phyloP scores from a whole-genome alignment of 768 basidiomycete species.

The Kwoniella mangroviensis region DNA sequence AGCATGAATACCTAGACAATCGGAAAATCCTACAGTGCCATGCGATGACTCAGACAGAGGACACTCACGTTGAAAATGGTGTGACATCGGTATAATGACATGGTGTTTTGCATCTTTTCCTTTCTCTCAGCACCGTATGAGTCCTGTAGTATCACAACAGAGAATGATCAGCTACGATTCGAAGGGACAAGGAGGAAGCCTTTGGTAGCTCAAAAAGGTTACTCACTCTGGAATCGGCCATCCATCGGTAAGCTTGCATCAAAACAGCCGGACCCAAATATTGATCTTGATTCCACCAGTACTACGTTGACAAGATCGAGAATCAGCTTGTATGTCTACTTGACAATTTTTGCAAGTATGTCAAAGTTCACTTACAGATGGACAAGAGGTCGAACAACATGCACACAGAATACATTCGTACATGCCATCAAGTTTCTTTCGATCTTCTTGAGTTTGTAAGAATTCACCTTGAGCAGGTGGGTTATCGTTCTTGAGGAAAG shows the following conservation, averaged over 20 bases:
- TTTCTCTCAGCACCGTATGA: conserved; percentile 75
- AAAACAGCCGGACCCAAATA: conserved; percentile 96
- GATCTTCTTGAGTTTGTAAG: conserved; percentile 87
- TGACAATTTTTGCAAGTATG: neutral
- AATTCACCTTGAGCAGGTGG: conserved; percentile 79
- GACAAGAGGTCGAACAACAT: conserved; percentile 97
- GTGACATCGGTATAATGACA: conserved; percentile 97
- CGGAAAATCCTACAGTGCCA: neutral
- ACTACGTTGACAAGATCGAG: neutral
- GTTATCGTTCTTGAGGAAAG: conserved; percentile 91
- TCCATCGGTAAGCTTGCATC: conserved; percentile 98
- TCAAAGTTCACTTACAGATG: conserved; percentile 61
- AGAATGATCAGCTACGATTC: neutral
- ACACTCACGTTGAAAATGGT: conserved; percentile 88
- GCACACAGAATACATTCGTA: conserved; percentile 87
- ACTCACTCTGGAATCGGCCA: conserved; percentile 89
- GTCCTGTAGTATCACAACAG: conserved; percentile 63
- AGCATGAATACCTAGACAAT: neutral
- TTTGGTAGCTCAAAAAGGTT: neutral
- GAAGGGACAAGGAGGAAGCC: neutral
- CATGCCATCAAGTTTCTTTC: conserved; percentile 93
- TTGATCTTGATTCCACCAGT: conserved; percentile 62
- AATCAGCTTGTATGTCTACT: conserved; percentile 3
- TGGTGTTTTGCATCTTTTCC: conserved; percentile 90
- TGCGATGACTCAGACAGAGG: neutral